Conservation (phyloP, 768 basidiomycete genomes). For the Hirschioporus abietinus region DNA sequence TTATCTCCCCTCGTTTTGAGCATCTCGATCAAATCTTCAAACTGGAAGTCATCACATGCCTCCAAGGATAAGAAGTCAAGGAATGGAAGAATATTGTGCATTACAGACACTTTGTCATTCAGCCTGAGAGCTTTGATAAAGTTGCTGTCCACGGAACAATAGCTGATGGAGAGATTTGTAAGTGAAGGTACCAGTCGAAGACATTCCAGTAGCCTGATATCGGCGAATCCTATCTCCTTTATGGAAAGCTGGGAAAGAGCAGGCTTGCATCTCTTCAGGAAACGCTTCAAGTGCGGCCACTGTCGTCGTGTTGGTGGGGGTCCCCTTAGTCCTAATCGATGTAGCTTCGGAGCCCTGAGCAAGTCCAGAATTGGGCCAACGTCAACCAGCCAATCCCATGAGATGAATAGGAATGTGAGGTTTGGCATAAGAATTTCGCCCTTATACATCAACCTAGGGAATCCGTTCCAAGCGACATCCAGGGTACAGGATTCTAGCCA, state of each 20-base stretch:
- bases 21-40: slow-evolving; percentile 1
- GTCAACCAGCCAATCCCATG: slow-evolving; percentile 4
- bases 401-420: slow-evolving; percentile 1
- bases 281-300: slow-evolving; percentile 3
- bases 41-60: background rate
- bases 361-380: slow-evolving; percentile 1
- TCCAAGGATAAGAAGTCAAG: slow-evolving; percentile 3
- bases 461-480: background rate
- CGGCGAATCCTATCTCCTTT: slow-evolving; percentile 1
- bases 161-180: slow-evolving; percentile 1
- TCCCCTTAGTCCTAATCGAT: background rate
- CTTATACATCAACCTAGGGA: background rate
- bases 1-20: slow-evolving; percentile 1
- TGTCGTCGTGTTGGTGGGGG: background rate
- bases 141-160: slow-evolving; percentile 1
- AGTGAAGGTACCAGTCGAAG: background rate
- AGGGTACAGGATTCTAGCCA: slow-evolving; percentile 2
- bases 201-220: slow-evolving; percentile 2
- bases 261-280: background rate
- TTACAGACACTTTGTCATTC: background rate
- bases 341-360: background rate
- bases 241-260: slow-evolving; percentile 2
- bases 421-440: slow-evolving; percentile 1
- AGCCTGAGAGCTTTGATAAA: slow-evolving; percentile 2
- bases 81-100: background rate